phyloP scores from a whole-genome alignment of 345 rosid species.

The Heritiera fomes region DNA sequence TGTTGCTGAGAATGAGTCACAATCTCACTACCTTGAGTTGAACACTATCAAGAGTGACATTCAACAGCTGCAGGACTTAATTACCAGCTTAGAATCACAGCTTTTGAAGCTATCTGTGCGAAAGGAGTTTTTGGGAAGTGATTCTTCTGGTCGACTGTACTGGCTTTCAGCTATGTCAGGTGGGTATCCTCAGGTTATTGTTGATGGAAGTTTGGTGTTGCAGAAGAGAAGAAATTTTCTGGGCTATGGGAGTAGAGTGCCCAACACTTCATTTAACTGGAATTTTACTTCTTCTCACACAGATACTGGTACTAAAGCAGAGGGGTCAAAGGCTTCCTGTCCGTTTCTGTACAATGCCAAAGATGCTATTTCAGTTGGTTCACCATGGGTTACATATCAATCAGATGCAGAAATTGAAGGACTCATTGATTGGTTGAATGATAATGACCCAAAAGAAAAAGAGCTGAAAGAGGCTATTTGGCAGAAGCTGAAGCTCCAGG shows the following conservation, averaged over 20 bases:
- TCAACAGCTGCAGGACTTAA: slow-evolving; percentile 54
- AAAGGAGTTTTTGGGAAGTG: slow-evolving; percentile 80
- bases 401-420: slow-evolving; percentile 67
- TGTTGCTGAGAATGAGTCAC: slow-evolving; percentile 50
- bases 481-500: slow-evolving; percentile 58
- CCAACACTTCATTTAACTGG: slow-evolving; percentile 17
- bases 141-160: slow-evolving; percentile 77
- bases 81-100: slow-evolving; percentile 58
- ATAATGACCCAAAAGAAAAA: slow-evolving; percentile 61
- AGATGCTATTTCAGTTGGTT: slow-evolving; percentile 35
- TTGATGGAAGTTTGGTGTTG: slow-evolving; percentile 66
- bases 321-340: slow-evolving; percentile 59
- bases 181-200: slow-evolving; percentile 56
- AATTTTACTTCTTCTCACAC: slow-evolving; percentile 25
- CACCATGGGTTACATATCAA: slow-evolving; percentile 69
- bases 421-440: slow-evolving; percentile 72
- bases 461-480: slow-evolving; percentile 75
- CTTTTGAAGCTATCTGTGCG: slow-evolving; percentile 63
- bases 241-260: slow-evolving; percentile 1
- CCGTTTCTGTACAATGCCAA: slow-evolving; percentile 50
- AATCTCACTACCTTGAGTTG: slow-evolving; percentile 55
- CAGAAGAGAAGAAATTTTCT: slow-evolving; percentile 38
- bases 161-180: slow-evolving; percentile 68
- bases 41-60: slow-evolving; percentile 55
- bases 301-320: slow-evolving; percentile 29